Evolutionary conservation across 441 rosid genomes (phyloP).

Genomic region (Capsella rubella): DNA sequence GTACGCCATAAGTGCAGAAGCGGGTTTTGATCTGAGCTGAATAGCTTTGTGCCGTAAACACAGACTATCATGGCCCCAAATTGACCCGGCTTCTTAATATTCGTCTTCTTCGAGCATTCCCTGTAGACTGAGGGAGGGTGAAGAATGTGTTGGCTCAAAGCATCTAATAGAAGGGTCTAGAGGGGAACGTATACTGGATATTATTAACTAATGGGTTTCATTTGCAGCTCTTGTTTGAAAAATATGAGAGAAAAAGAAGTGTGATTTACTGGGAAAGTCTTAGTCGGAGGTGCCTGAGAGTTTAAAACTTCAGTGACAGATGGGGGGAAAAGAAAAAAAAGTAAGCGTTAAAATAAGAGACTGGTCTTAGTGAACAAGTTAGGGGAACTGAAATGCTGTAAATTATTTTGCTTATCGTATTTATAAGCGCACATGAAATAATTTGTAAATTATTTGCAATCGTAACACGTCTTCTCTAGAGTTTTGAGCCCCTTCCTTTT

Average conservation of each 20-base stretch:
- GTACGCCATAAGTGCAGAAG: conserved; percentile 94
- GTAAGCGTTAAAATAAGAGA: conserved; percentile 11
- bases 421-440: background rate
- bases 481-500: background rate
- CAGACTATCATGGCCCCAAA: background rate
- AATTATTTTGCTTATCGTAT: background rate
- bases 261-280: conserved; percentile 1
- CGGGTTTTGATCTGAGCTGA: conserved; percentile 98
- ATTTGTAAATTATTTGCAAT: conserved; percentile 9
- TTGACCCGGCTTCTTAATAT: background rate
- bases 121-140: conserved; percentile 12
- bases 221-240: conserved; percentile 7
- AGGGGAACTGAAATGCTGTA: conserved; percentile 16
- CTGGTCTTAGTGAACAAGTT: background rate
- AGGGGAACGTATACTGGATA: conserved; percentile 1
- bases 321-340: background rate
- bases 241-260: background rate
- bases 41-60: conserved; percentile 25
- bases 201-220: conserved; percentile 16
- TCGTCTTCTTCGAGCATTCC: background rate
- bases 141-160: conserved; percentile 9
- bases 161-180: background rate
- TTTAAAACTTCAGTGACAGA: background rate
- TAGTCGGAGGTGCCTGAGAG: conserved; percentile 4
- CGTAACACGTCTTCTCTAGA: background rate